Percentiles rank a stretch among this genome's conserved stretches.
These are phyloP conservation scores for Lentinula sp. DNA, from an alignment of 768 basidiomycete species.

Conservation along the genomic window DNA sequence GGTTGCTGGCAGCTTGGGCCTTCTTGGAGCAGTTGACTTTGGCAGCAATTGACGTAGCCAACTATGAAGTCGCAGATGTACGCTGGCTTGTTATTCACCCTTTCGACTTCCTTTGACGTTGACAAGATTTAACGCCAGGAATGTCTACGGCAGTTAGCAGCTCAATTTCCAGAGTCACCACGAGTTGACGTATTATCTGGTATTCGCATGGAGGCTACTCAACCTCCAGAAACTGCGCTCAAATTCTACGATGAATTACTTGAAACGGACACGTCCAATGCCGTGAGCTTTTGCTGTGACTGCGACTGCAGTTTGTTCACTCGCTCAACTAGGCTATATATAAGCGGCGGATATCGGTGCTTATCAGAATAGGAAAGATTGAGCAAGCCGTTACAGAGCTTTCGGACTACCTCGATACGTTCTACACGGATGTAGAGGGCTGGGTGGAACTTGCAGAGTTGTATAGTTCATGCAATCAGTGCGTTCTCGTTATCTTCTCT, in stretches of 20 bases:
- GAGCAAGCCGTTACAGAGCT: conserved; percentile 70
- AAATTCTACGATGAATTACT: conserved; percentile 63
- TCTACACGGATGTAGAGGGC: conserved; percentile 83
- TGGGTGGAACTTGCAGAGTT: conserved; percentile 86
- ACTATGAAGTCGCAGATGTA: conserved; percentile 72
- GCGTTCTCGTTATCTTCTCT: conserved; percentile 18
- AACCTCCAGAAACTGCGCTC: conserved; percentile 49
- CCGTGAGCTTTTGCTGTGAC: conserved; percentile 39
- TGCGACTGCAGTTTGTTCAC: not conserved
- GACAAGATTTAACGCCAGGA: conserved; percentile 31
- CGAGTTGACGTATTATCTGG: conserved; percentile 76
- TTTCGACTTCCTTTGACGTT: conserved; percentile 16
- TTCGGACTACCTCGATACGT: conserved; percentile 70
- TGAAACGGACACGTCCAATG: conserved; percentile 59
- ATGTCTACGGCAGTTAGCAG: conserved; percentile 53
- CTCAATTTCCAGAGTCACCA: conserved; percentile 73
- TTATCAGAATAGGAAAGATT: conserved; percentile 53
- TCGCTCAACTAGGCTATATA: conserved; percentile 46
- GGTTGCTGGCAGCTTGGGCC: conserved; percentile 55
- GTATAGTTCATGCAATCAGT: conserved; percentile 74
- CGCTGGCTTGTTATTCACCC: conserved; percentile 15
- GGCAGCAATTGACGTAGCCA: conserved; percentile 72
- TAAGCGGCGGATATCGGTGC: conserved; percentile 77
- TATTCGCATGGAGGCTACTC: conserved; percentile 68
- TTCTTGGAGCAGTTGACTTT: conserved; percentile 76